phyloP scores from a whole-genome alignment of 1,284 basidiomycete genomes.

The Phellinidium pouzarii region DNA sequence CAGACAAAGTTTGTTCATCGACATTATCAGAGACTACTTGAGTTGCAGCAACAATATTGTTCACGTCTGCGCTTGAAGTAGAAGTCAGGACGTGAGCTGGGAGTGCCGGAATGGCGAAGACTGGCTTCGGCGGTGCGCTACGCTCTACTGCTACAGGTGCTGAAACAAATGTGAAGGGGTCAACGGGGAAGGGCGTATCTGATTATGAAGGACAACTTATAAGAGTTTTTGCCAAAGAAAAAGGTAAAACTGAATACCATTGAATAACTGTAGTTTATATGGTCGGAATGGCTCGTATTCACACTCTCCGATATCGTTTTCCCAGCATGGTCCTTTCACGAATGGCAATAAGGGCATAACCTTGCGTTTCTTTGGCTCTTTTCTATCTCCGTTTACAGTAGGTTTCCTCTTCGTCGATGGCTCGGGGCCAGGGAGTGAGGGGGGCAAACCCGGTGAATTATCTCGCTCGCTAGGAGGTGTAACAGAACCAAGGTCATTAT shows the following conservation, averaged over 20 bases:
- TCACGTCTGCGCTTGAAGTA: not conserved
- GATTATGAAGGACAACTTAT: conserved; percentile 6
- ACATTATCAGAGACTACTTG: not conserved
- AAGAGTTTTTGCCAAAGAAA: not conserved
- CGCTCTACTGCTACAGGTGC: conserved; percentile 32
- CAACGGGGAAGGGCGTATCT: conserved; percentile 69
- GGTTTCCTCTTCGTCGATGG: conserved; percentile 46
- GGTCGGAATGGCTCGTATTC: conserved; percentile 56
- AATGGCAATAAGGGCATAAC: conserved; percentile 70
- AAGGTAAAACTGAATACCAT: conserved; percentile 41
- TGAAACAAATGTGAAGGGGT: conserved; percentile 74
- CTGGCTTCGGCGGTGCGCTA: conserved; percentile 16
- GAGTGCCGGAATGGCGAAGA: conserved; percentile 35
- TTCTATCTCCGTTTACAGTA: conserved; percentile 37
- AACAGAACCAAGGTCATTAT: conserved; percentile 38
- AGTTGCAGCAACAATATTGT: not conserved
- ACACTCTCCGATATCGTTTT: conserved; percentile 53
- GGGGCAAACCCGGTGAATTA: conserved; percentile 31
- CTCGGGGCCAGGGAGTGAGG: conserved; percentile 29
- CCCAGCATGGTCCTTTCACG: conserved; percentile 73
- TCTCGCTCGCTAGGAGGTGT: conserved; percentile 36
- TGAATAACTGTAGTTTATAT: conserved; percentile 71
- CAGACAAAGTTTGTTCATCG: conserved; percentile 7
- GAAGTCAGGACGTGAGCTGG: conserved; percentile 25
- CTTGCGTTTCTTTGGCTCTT: conserved; percentile 59